Conservation (phyloP, 441 rosid species). For the Melastoma candidum region DNA sequence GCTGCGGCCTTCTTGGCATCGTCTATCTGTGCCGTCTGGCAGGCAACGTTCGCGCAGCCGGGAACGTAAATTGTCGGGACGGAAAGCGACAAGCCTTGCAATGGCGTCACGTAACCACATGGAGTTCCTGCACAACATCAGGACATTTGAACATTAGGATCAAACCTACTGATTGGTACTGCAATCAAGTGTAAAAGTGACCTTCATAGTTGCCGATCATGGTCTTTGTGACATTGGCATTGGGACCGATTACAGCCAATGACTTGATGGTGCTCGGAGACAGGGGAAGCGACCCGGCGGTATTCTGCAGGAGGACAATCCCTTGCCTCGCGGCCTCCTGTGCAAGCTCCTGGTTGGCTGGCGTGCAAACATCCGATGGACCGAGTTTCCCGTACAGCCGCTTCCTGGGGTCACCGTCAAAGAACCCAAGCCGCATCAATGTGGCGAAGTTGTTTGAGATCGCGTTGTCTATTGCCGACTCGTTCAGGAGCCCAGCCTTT, state of each 20-base stretch:
- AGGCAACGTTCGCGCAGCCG: constrained; percentile 55
- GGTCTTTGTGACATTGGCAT: constrained; percentile 68
- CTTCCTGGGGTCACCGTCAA: constrained; percentile 72
- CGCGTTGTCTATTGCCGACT: constrained; percentile 41
- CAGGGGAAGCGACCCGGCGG: constrained; percentile 45
- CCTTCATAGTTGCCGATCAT: constrained; percentile 97
- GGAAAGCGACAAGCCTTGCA: constrained; percentile 50
- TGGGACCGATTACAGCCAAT: constrained; percentile 89
- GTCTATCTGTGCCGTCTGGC: constrained; percentile 41
- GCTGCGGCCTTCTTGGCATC: constrained; percentile 42
- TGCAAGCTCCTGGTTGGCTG: constrained; percentile 58
- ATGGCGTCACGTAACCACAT: constrained; percentile 68
- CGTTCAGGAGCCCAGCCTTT: constrained; percentile 44
- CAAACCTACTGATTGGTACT: accelerated
- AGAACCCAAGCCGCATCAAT: constrained; percentile 77
- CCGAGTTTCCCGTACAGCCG: constrained; percentile 67
- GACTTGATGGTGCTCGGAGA: constrained; percentile 39
- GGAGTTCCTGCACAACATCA: constrained; percentile 39
- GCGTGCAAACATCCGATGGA: constrained; percentile 75
- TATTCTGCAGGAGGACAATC: constrained; percentile 73
- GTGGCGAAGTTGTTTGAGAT: constrained; percentile 71
- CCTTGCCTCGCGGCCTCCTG: constrained; percentile 86
- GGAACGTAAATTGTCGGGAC: constrained; percentile 48
- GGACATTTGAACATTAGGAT: background rate
- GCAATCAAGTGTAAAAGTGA: background rate